A percentile compares a stretch with the other conserved stretches of the same genome.
Evolutionary conservation across 495 filamentous ascomycete species (phyloP).

Genomic region (Amphirosellinia nigrospora): DNA sequence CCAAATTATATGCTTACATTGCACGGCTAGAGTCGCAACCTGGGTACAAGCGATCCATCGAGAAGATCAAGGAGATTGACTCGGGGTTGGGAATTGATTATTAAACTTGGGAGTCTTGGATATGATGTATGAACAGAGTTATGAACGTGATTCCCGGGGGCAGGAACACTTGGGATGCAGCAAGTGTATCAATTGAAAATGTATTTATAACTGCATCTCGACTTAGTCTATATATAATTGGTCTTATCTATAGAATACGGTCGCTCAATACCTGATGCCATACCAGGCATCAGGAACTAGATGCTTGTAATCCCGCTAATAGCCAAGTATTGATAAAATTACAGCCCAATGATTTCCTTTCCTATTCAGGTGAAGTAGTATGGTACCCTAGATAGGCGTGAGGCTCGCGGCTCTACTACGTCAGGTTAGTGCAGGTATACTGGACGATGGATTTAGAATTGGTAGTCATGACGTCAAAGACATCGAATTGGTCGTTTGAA

Average conservation of each 20-base stretch:
- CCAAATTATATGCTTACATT: conserved; percentile 66
- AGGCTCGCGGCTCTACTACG: neutral
- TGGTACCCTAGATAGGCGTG: too few relatives aligned
- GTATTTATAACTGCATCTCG: neutral
- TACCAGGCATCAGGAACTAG: neutral
- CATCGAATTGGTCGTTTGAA: neutral
- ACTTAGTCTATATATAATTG: neutral
- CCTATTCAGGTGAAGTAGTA: too few relatives aligned
- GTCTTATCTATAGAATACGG: neutral
- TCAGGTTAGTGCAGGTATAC: too few relatives aligned
- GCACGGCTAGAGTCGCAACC: conserved; percentile 64
- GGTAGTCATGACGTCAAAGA: conserved; percentile 3
- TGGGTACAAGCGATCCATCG: conserved; percentile 61
- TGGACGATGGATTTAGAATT: too few relatives aligned
- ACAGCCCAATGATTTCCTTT: too few relatives aligned
- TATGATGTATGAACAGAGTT: neutral
- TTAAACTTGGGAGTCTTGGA: conserved; percentile 8
- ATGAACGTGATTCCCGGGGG: neutral
- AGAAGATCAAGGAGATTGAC: conserved; percentile 67
- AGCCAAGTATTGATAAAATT: too few relatives aligned
- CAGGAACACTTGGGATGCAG: neutral
- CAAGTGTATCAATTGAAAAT: neutral
- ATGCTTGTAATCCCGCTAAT: too few relatives aligned
- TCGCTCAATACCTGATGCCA: too few relatives aligned
- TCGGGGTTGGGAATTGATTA: conserved; percentile 47